Conservation (phyloP, 2,329 filamentous ascomycete genomes). For the Botrytis fragariae region DNA sequence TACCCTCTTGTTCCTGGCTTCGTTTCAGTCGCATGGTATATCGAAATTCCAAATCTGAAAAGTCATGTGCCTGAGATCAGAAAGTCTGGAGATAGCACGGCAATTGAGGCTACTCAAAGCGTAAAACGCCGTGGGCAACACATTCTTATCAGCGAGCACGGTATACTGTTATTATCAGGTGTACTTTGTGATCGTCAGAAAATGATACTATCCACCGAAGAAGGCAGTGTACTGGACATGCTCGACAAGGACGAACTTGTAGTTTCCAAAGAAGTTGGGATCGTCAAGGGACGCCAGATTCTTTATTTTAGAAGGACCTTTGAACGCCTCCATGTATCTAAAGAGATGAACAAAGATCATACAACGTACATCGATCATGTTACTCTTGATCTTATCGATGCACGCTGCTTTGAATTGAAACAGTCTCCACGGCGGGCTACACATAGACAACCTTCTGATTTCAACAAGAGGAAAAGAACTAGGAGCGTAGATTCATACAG, state of each 20-base stretch:
- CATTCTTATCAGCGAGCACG: background rate
- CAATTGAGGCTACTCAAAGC: background rate
- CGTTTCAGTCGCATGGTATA: background rate
- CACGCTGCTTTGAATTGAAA: background rate
- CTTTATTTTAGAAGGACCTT: background rate
- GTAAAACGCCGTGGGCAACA: background rate
- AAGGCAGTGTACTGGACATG: background rate
- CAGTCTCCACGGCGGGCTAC: background rate
- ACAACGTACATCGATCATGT: background rate
- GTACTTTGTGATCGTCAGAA: background rate
- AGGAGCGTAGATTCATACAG: too few relatives aligned
- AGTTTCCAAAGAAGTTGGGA: background rate
- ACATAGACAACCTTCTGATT: background rate
- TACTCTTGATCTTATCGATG: background rate
- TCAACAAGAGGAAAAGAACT: background rate
- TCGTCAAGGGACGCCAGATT: background rate
- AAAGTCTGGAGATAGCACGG: background rate
- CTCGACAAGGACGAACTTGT: background rate
- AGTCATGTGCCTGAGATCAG: background rate
- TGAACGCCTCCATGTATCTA: background rate
- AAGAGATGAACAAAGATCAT: background rate
- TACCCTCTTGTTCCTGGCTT: background rate
- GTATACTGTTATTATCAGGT: background rate
- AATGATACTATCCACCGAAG: background rate
- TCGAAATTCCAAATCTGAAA: background rate